These are phyloP conservation scores for Ascocoryne sarcoides DNA, from an alignment of 2,329 filamentous ascomycete species.

Conservation along the genomic window DNA sequence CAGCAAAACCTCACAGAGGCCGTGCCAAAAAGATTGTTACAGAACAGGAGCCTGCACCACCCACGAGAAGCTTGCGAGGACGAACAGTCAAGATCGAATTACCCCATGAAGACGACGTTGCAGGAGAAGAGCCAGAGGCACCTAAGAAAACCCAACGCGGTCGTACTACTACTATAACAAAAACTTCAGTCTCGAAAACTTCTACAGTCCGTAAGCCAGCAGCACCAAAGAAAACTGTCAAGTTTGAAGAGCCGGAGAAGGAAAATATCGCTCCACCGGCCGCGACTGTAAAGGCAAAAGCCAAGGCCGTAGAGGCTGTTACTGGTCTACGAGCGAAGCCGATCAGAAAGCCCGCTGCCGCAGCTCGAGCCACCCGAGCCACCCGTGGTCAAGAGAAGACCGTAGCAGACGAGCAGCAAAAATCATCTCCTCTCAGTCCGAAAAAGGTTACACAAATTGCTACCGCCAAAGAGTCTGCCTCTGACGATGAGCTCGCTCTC, in stretches of 20 bases:
- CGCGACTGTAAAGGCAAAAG: conserved; percentile 32
- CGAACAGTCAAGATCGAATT: conserved; percentile 23
- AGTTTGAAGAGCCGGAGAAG: conserved; percentile 53
- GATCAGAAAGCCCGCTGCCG: conserved; percentile 37
- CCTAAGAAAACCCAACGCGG: conserved; percentile 20
- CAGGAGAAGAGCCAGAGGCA: neutral
- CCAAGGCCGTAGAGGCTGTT: conserved; percentile 28
- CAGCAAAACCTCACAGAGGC: conserved; percentile 34
- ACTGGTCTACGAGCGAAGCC: conserved; percentile 38
- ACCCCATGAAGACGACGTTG: conserved; percentile 4
- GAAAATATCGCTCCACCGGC: conserved; percentile 47
- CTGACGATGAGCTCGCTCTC: conserved; percentile 52
- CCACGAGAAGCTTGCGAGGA: conserved; percentile 18
- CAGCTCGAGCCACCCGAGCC: conserved; percentile 19
- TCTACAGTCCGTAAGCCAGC: conserved; percentile 34
- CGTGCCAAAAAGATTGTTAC: conserved; percentile 34
- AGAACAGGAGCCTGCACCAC: conserved; percentile 16
- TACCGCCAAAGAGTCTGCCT: conserved; percentile 35
- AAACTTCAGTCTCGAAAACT: conserved; percentile 5
- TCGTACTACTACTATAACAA: conserved; percentile 16
- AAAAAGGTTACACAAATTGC: conserved; percentile 55
- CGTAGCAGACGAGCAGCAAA: conserved; percentile 26
- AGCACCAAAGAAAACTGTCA: conserved; percentile 50
- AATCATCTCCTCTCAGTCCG: conserved; percentile 49
- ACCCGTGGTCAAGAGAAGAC: conserved; percentile 25